A percentile compares a stretch with the other conserved stretches of the same genome.
Evolutionary conservation across 2,329 filamentous ascomycete genomes (phyloP).

Genomic region (Alternaria infectoria): DNA sequence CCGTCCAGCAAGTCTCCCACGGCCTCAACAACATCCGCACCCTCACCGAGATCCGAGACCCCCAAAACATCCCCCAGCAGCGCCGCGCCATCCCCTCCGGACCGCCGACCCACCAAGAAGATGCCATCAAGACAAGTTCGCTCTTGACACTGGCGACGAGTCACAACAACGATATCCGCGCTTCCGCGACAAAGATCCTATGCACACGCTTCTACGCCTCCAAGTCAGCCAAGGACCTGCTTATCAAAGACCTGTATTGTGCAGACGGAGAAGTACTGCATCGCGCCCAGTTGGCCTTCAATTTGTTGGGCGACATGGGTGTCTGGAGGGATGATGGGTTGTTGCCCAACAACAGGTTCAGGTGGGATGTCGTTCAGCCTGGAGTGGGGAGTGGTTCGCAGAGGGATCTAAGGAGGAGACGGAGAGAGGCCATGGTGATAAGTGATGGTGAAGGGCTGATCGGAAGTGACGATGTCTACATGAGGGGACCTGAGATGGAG

Average conservation of each 20-base stretch:
- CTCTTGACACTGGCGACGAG: slow-evolving; percentile 50
- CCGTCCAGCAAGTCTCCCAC: slow-evolving; percentile 64
- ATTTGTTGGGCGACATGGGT: slow-evolving; percentile 34
- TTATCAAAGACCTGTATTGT: slow-evolving; percentile 37
- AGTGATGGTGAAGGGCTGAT: slow-evolving; percentile 83
- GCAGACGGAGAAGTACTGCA: slow-evolving; percentile 22
- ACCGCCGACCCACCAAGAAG: slow-evolving; percentile 71
- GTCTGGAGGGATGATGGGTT: slow-evolving; percentile 18
- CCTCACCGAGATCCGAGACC: slow-evolving; percentile 70
- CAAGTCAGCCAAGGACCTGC: slow-evolving; percentile 16
- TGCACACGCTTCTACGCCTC: slow-evolving; percentile 44
- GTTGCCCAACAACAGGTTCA: background rate
- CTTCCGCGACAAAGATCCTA: slow-evolving; percentile 47
- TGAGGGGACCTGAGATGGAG: slow-evolving; percentile 49
- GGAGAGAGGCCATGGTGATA: slow-evolving; percentile 88
- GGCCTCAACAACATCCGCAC: slow-evolving; percentile 67
- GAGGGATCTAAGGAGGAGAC: slow-evolving; percentile 73
- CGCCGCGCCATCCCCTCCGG: slow-evolving; percentile 50
- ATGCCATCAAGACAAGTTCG: slow-evolving; percentile 51
- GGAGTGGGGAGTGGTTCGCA: slow-evolving; percentile 60
- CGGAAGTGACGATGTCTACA: slow-evolving; percentile 78
- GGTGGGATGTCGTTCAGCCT: background rate
- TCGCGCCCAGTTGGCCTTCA: slow-evolving; percentile 34
- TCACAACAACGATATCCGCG: slow-evolving; percentile 53
- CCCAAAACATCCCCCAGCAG: slow-evolving; percentile 59